phyloP scores from a whole-genome alignment of 495 filamentous ascomycete species.

The Ascodesmis nigricans region DNA sequence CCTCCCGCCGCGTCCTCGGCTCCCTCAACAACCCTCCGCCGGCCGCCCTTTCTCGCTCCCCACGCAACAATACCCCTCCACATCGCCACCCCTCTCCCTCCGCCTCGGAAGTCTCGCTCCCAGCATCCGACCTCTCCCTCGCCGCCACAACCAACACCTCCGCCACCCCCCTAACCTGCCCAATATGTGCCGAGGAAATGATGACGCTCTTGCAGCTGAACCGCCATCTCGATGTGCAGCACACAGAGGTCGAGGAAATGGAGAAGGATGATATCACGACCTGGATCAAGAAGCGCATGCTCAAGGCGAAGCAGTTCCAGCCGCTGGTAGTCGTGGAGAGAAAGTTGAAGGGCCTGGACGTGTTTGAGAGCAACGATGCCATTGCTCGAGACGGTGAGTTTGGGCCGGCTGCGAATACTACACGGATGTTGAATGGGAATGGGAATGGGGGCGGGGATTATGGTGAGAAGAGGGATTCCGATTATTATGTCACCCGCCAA shows the following conservation, averaged over 20 bases:
- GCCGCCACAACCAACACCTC: conserved; percentile 24
- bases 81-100: conserved; percentile 34
- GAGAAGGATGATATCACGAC: conserved; percentile 94
- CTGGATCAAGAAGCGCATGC: conserved; percentile 93
- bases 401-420: no score
- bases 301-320: conserved; percentile 88
- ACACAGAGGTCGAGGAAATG: conserved; percentile 52
- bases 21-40: no score
- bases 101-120: conserved; percentile 32
- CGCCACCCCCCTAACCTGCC: conserved; percentile 44
- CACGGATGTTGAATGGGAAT: no score
- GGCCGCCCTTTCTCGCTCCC: no score
- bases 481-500: conserved; percentile 63
- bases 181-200: conserved; percentile 96
- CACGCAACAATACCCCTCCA: neutral
- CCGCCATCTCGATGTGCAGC: conserved; percentile 79
- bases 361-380: conserved; percentile 82
- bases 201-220: conserved; percentile 84
- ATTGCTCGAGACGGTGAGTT: conserved; percentile 4
- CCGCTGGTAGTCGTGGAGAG: conserved; percentile 80
- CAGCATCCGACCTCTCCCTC: conserved; percentile 39
- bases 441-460: conserved; percentile 6
- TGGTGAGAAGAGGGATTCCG: conserved; percentile 43
- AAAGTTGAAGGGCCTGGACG: conserved; percentile 89
- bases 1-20: neutral